These are phyloP conservation scores for Teratosphaeria zuluensis DNA, from an alignment of 2,329 filamentous ascomycete genomes.

Conservation along the genomic window DNA sequence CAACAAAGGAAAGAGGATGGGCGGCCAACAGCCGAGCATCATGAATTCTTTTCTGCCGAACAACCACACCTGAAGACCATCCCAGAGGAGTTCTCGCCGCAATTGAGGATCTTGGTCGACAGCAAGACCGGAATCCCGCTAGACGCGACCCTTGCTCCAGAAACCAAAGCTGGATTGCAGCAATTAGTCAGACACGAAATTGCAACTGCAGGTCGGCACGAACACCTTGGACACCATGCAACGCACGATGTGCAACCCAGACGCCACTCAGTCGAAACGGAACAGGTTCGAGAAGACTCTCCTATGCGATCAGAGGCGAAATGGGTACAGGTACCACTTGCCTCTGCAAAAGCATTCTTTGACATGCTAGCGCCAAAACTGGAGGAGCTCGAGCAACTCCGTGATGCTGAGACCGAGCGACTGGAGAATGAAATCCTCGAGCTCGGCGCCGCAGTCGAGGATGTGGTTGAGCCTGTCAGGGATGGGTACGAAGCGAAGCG, in stretches of 20 bases:
- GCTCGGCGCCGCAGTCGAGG: constrained; percentile 56
- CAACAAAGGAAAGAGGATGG: constrained; percentile 2
- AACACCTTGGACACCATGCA: constrained; percentile 11
- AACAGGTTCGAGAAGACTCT: background rate
- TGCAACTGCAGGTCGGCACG: constrained; percentile 28
- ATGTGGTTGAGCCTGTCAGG: constrained; percentile 55
- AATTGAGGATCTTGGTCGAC: constrained; percentile 60
- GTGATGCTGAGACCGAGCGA: constrained; percentile 53
- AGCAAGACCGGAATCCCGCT: constrained; percentile 56
- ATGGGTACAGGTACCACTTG: constrained; percentile 63
- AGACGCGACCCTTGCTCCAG: constrained; percentile 56
- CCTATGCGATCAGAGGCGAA: constrained; percentile 7
- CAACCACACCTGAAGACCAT: constrained; percentile 14
- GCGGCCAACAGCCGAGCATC: background rate
- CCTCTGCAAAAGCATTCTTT: constrained; percentile 73
- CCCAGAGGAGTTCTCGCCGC: constrained; percentile 48
- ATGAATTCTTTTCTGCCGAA: constrained; percentile 15
- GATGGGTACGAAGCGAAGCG: constrained; percentile 31
- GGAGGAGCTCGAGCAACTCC: constrained; percentile 56
- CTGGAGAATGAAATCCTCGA: constrained; percentile 54
- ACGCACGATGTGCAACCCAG: constrained; percentile 2
- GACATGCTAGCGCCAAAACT: constrained; percentile 63
- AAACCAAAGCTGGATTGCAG: constrained; percentile 55
- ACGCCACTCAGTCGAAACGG: background rate
- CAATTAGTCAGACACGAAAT: constrained; percentile 45